phyloP scores from a whole-genome alignment of 345 rosid species.

The Punica granatum region DNA sequence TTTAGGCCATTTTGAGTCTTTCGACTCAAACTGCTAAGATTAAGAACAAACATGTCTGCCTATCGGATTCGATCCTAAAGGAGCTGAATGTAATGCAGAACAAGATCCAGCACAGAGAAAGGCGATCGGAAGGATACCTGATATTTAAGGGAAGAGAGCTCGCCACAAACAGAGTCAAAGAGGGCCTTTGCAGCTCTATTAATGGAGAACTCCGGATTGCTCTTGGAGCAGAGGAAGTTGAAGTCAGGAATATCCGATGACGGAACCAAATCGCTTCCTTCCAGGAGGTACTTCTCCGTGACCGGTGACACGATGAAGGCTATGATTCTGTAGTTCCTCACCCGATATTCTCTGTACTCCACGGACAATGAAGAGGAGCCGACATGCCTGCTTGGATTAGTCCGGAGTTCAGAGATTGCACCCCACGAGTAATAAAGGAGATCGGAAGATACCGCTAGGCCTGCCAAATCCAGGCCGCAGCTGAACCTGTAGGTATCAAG shows the following conservation, averaged over 20 bases:
- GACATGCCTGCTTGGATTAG: constrained; percentile 6
- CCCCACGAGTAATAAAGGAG: constrained; percentile 32
- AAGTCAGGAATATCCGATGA: constrained; percentile 21
- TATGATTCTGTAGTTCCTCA: constrained; percentile 14
- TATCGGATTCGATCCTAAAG: neutral
- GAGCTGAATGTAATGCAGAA: neutral
- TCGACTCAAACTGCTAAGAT: neutral
- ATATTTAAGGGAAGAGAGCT: constrained; percentile 26
- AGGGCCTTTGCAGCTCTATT: constrained; percentile 27
- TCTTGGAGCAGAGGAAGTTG: constrained; percentile 35
- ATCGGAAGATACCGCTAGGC: constrained; percentile 38
- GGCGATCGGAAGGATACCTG: constrained; percentile 21
- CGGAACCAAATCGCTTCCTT: constrained; percentile 15
- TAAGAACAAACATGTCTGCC: neutral
- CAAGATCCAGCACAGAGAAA: neutral
- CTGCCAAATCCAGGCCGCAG: constrained; percentile 35
- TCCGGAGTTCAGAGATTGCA: constrained; percentile 22
- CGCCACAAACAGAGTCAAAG: constrained; percentile 16
- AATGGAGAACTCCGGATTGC: constrained; percentile 30
- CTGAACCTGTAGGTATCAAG: constrained; percentile 22
- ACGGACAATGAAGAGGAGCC: constrained; percentile 8
- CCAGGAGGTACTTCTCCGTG: too few relatives aligned
- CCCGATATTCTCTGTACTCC: constrained; percentile 8
- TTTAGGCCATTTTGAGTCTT: neutral
- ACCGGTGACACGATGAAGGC: constrained; percentile 35